Evolutionary conservation across 2,329 filamentous ascomycete species (phyloP), one percentile per base, ranked within the genome.

Genomic region (Incumbomyces delicatus): DNA sequence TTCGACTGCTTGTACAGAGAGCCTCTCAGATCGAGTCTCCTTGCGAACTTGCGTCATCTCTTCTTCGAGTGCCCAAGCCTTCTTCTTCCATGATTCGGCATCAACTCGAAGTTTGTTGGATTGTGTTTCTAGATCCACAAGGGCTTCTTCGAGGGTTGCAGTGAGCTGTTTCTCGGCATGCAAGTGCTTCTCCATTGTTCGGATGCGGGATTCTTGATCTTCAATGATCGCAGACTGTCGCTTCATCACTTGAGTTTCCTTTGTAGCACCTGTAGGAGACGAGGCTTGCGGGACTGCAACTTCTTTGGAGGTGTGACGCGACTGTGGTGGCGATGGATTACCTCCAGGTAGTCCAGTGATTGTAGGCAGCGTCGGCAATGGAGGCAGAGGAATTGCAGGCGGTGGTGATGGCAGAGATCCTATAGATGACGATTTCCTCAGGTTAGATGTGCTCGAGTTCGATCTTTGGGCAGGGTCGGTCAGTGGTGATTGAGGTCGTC

Each of bases 141-240:
- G 79, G 6, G 92, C 92, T 67, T 96, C 90, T 65, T 98, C 92
- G 33, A 98, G 77, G 2, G 90, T 96, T 40, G 87, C 83, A 0
- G 90, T 98, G 49, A 98, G 81, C 65, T 96, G 90, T 63, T 94
- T 94, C 73, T 98, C 92, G 2, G 92, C 92, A 54, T 85, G 84
- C 18, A 98, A 77, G 61, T 96, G 88, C 72, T 95, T 96, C 73
- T 98, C 90, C 53, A 98, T 94, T 6, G 87, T 94, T 50, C 85
- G 83, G 61, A 98, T 94, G 53, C 89, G 88, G 36, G 87, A 85
- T 63, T 98, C 92, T 64, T 95, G 89, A 58, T 98, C 92, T 60
- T 96, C 90, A 46, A 87, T 80, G 54, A 94, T 77, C 59, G 95
- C 89, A 41, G 82, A 78, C 39, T 56, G 54, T 6, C 55, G 55